These are phyloP conservation scores for Andrographis paniculata DNA, from an alignment of 305 asterid species.

Conservation along the genomic window DNA sequence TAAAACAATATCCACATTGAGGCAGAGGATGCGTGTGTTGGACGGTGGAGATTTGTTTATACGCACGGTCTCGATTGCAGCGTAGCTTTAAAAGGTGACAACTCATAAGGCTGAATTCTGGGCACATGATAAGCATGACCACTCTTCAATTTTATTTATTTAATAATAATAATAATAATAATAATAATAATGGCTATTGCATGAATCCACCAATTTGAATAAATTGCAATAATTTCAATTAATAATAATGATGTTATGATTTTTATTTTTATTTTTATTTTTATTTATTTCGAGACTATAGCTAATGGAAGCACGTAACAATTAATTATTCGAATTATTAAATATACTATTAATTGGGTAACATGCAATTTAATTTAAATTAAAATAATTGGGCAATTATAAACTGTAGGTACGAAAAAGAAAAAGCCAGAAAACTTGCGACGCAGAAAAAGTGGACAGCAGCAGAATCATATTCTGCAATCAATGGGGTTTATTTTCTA, in stretches of 20 bases:
- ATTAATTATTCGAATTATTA: too few species aligned
- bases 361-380: too few species aligned
- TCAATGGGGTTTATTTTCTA: background rate
- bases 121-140: background rate
- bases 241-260: too few species aligned
- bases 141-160: background rate
- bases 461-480: background rate
- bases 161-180: too few species aligned
- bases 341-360: too few species aligned
- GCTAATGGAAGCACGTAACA: background rate
- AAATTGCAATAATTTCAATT: too few species aligned
- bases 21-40: slow-evolving; percentile 29
- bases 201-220: slow-evolving; percentile 8
- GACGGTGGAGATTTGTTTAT: slow-evolving; percentile 25
- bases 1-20: slow-evolving; percentile 11
- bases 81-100: slow-evolving; percentile 22
- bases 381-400: too few species aligned
- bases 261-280: too few species aligned
- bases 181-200: too few species aligned
- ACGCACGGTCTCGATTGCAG: slow-evolving; percentile 24
- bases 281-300: background rate
- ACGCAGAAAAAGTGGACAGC: background rate
- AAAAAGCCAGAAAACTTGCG: background rate
- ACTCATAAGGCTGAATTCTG: background rate
- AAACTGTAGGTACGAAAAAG: background rate